Evolutionary conservation across 2,329 filamentous ascomycete genomes (phyloP).

Genomic region (Penicillium occitanis): DNA sequence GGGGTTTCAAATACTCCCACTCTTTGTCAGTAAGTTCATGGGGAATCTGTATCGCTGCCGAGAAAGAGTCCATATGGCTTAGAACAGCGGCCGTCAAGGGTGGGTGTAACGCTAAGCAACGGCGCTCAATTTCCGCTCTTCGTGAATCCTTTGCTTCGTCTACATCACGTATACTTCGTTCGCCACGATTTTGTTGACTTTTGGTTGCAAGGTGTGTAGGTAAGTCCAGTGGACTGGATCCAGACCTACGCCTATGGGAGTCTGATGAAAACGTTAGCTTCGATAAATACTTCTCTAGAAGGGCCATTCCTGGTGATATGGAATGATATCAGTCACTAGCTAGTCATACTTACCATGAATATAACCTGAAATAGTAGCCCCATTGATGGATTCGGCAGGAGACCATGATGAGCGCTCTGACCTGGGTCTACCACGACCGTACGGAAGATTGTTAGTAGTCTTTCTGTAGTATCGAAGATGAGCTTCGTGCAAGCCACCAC

Average conservation of each 20-base stretch:
- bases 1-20: conserved; percentile 68
- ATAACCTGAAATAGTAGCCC: background rate
- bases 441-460: background rate
- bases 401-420: background rate
- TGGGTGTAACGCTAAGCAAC: conserved; percentile 65
- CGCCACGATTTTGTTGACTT: conserved; percentile 29
- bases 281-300: background rate
- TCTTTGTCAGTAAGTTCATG: conserved; percentile 66
- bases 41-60: conserved; percentile 69
- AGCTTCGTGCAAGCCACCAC: conserved; percentile 32
- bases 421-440: conserved; percentile 6
- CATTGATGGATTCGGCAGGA: background rate
- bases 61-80: conserved; percentile 70
- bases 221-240: background rate
- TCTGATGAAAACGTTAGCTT: background rate
- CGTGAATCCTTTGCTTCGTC: conserved; percentile 64
- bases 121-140: conserved; percentile 68
- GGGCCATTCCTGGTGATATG: background rate
- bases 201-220: background rate
- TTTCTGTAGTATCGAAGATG: background rate
- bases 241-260: background rate
- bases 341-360: conserved; percentile 7
- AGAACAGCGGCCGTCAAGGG: conserved; percentile 64
- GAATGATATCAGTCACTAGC: background rate
- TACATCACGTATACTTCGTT: conserved; percentile 63